Percentiles rank a stretch among this genome's conserved stretches.
Evolutionary conservation across 305 asterid species (phyloP).

Genomic region (Fraxinus baroniana): DNA sequence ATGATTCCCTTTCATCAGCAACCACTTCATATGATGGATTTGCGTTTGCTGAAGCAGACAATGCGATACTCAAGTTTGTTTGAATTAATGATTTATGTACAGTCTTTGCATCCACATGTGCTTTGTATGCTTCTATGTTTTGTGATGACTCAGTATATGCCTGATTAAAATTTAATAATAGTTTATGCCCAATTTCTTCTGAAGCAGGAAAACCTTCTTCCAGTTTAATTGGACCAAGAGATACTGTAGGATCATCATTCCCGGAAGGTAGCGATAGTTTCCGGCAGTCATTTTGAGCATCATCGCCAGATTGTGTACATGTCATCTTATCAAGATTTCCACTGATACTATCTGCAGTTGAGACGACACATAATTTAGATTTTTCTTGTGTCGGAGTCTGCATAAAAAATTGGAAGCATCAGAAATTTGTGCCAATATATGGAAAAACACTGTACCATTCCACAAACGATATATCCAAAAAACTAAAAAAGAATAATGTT

Average conservation of each 20-base stretch:
- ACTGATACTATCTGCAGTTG: slow-evolving; percentile 31
- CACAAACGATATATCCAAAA: not conserved
- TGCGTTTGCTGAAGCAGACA: slow-evolving; percentile 51
- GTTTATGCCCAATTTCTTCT: slow-evolving; percentile 44
- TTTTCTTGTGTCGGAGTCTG: slow-evolving; percentile 48
- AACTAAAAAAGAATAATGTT: not conserved
- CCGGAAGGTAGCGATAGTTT: slow-evolving; percentile 33
- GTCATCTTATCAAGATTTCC: slow-evolving; percentile 35
- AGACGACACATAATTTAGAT: slow-evolving; percentile 25
- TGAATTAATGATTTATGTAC: slow-evolving; percentile 49
- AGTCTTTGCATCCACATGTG: slow-evolving; percentile 29
- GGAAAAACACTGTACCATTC: slow-evolving; percentile 14
- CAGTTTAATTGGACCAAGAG: slow-evolving; percentile 37
- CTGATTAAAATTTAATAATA: slow-evolving; percentile 36
- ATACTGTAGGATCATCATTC: slow-evolving; percentile 28
- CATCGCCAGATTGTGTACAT: slow-evolving; percentile 40
- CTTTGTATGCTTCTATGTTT: slow-evolving; percentile 34
- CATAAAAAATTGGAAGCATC: slow-evolving; percentile 43
- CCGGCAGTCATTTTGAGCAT: slow-evolving; percentile 35
- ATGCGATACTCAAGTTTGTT: slow-evolving; percentile 75
- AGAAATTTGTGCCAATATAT: slow-evolving; percentile 25
- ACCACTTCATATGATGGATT: slow-evolving; percentile 35
- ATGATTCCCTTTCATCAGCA: slow-evolving; percentile 53
- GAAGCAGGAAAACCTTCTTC: slow-evolving; percentile 43
- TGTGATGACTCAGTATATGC: slow-evolving; percentile 39